phyloP scores from a whole-genome alignment of 2,329 filamentous ascomycete genomes.

The Verticillium klebahnii region DNA sequence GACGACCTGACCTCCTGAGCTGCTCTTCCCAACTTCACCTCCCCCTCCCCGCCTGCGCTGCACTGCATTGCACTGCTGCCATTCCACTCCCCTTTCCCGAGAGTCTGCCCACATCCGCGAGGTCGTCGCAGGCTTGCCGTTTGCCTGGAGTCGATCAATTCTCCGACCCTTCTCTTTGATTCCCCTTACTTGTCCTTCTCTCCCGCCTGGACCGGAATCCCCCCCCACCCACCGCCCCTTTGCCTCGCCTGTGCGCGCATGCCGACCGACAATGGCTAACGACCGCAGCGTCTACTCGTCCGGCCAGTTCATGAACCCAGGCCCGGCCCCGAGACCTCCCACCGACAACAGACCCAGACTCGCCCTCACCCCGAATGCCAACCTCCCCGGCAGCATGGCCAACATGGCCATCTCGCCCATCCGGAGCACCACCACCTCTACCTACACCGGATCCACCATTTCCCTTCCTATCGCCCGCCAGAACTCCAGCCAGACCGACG shows the following conservation, averaged over 20 bases:
- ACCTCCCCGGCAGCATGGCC: conserved; percentile 72
- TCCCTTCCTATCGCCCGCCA: conserved; percentile 65
- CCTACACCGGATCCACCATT: conserved; percentile 67
- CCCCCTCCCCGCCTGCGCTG: not conserved
- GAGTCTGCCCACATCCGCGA: not conserved
- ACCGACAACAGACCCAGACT: conserved; percentile 72
- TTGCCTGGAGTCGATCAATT: not conserved
- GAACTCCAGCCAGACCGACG: conserved; percentile 53
- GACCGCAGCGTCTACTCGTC: conserved; percentile 49
- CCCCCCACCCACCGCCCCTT: not conserved
- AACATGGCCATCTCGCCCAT: conserved; percentile 73
- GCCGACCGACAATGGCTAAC: conserved; percentile 19
- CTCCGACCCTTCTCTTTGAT: not conserved
- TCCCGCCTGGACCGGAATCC: not conserved
- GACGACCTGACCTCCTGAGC: not conserved
- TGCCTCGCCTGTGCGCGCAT: conserved; percentile 2
- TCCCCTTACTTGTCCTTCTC: not conserved
- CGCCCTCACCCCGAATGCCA: conserved; percentile 71
- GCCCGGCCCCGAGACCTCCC: conserved; percentile 87
- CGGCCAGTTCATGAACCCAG: conserved; percentile 90
- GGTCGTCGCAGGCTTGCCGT: not conserved
- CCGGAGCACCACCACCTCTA: conserved; percentile 60
- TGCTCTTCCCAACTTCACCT: not conserved
- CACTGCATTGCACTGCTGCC: not conserved
- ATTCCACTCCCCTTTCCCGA: not conserved